These are phyloP conservation scores for Carex sylvatica DNA, from an alignment of 202 grass and related monocot species.

Conservation along the genomic window DNA sequence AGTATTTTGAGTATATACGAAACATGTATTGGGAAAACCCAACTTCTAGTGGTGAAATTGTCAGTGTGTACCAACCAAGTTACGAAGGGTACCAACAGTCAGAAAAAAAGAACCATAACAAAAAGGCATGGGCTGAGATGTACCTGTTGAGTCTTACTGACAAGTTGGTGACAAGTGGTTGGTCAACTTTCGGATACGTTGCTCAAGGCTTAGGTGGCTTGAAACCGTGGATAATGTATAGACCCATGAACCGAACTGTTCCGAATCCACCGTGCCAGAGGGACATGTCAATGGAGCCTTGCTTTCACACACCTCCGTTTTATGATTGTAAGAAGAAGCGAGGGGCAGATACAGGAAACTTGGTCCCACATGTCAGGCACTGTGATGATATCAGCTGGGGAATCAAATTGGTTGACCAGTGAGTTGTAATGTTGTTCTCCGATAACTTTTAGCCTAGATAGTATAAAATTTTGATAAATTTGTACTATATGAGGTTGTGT, in stretches of 20 bases:
- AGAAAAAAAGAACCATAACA: slow-evolving; percentile 74
- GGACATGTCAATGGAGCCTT: slow-evolving; percentile 81
- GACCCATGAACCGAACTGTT: slow-evolving; percentile 56
- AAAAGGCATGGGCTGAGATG: slow-evolving; percentile 92
- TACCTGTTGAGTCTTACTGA: slow-evolving; percentile 86
- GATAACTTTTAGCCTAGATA: slow-evolving; percentile 1
- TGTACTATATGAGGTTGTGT: not conserved
- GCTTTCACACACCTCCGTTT: slow-evolving; percentile 86
- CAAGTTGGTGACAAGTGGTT: slow-evolving; percentile 74
- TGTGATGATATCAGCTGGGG: slow-evolving; percentile 98
- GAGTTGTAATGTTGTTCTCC: slow-evolving; percentile 34
- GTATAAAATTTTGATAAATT: slow-evolving; percentile 26
- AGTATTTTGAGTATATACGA: slow-evolving; percentile 65
- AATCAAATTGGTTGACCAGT: slow-evolving; percentile 67
- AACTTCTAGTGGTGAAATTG: slow-evolving; percentile 46
- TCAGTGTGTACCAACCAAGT: slow-evolving; percentile 88
- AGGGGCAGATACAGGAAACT: slow-evolving; percentile 63
- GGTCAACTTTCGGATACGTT: slow-evolving; percentile 97
- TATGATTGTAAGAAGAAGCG: slow-evolving; percentile 73
- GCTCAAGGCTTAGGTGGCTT: slow-evolving; percentile 78
- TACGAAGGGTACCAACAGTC: slow-evolving; percentile 76
- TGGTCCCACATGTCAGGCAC: slow-evolving; percentile 82
- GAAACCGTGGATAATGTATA: slow-evolving; percentile 84
- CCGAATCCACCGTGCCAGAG: slow-evolving; percentile 67
- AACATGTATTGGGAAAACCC: slow-evolving; percentile 96